A percentile compares a stretch with the other conserved stretches of the same genome.
phyloP scores from a whole-genome alignment of 2,329 filamentous ascomycete genomes.

The Meredithiella fracta region DNA sequence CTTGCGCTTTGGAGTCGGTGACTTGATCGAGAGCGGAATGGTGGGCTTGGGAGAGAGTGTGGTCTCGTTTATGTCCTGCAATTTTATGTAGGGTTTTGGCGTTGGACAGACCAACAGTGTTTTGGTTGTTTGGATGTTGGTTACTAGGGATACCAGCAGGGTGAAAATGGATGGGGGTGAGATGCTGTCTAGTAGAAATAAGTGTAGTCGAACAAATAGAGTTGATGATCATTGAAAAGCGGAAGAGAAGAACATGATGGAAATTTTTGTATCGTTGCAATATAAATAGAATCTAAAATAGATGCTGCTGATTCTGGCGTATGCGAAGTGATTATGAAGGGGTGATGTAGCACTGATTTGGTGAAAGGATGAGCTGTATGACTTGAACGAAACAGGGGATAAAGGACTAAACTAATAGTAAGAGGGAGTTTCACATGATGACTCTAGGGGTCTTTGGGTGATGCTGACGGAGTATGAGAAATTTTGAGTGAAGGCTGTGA shows the following conservation, averaged over 20 bases:
- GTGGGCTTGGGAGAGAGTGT: not conserved
- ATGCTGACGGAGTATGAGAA: too few species aligned
- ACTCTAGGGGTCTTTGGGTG: not conserved
- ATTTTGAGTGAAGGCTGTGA: too few species aligned
- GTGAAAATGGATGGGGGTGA: not conserved
- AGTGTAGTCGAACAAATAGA: not conserved
- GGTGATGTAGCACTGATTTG: not conserved
- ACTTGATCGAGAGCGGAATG: not conserved
- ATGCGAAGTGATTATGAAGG: not conserved
- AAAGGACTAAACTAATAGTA: not conserved
- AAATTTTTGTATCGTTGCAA: not conserved
- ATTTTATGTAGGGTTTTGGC: too few species aligned
- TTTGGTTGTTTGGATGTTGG: not conserved
- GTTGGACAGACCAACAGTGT: not conserved
- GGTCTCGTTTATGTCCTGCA: too few species aligned
- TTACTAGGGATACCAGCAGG: conserved; percentile 1
- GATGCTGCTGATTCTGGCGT: not conserved
- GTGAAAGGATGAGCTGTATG: not conserved
- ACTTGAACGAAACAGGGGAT: not conserved
- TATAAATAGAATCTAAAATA: not conserved
- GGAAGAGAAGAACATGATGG: not conserved
- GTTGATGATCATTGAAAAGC: not conserved
- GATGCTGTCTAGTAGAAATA: not conserved
- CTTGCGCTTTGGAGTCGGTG: conserved; percentile 4
- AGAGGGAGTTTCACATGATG: not conserved